These are phyloP conservation scores for Helicocarpus griseus DNA, from an alignment of 2,329 filamentous ascomycete species.

Conservation along the genomic window DNA sequence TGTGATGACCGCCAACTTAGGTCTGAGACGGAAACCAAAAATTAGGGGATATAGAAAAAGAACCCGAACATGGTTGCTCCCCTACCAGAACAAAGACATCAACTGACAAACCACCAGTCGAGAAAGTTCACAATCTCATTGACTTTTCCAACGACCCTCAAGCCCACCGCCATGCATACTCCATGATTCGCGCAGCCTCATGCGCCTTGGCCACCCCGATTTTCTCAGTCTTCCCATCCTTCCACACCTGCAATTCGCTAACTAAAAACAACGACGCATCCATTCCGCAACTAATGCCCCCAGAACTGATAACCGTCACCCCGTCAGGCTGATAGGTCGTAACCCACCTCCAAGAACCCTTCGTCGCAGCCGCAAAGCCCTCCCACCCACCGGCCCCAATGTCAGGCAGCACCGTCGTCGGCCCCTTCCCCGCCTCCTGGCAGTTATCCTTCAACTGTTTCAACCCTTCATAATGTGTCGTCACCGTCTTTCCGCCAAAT, in stretches of 20 bases:
- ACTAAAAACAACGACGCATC: constrained; percentile 1
- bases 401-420: not conserved
- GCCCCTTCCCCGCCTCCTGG: not conserved
- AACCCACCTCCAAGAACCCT: not conserved
- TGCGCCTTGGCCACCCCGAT: not conserved
- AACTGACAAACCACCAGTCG: not conserved
- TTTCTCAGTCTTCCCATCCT: not conserved
- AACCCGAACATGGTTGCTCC: too few relatives aligned
- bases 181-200: not conserved
- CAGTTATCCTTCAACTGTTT: not conserved
- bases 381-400: not conserved
- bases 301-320: not conserved
- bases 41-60: too few relatives aligned
- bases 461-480: not conserved
- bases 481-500: not conserved
- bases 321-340: not conserved
- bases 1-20: too few relatives aligned
- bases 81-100: too few relatives aligned
- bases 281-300: constrained; percentile 1
- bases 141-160: too few relatives aligned
- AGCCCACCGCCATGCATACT: constrained; percentile 1
- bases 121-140: too few relatives aligned
- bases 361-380: not conserved
- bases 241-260: not conserved
- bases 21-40: too few relatives aligned